phyloP scores from a whole-genome alignment of 768 basidiomycete genomes.

The Lyophyllum semitale region DNA sequence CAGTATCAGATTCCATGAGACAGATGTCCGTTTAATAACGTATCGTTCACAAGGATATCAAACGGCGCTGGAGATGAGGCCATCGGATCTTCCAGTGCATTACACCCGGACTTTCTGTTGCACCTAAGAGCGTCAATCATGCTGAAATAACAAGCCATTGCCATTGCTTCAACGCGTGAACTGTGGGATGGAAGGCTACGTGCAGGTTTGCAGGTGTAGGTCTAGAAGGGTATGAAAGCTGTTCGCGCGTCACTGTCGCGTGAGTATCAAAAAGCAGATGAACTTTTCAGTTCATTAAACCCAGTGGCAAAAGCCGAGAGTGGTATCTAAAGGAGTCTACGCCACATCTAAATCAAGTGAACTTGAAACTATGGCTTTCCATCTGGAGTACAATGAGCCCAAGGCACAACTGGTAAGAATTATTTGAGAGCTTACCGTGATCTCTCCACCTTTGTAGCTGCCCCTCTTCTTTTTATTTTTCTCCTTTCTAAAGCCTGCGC shows the following conservation, averaged over 20 bases:
- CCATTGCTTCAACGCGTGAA: conserved; percentile 8
- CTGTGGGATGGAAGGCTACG: conserved; percentile 1
- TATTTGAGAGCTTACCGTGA: conserved; percentile 63
- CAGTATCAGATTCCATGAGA: not conserved
- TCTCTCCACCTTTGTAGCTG: conserved; percentile 92
- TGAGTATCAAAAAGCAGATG: not conserved
- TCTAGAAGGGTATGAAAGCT: not conserved
- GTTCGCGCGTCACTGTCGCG: not conserved
- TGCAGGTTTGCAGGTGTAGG: not conserved
- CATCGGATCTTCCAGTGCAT: conserved; percentile 7
- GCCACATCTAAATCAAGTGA: conserved; percentile 33
- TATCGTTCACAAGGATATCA: conserved; percentile 7
- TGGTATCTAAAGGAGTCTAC: conserved; percentile 6
- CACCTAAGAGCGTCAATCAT: too few species aligned
- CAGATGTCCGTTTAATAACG: conserved; percentile 1
- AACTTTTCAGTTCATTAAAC: not conserved
- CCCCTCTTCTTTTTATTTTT: conserved; percentile 99
- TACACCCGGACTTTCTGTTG: conserved; percentile 9
- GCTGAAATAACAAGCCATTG: conserved; percentile 1
- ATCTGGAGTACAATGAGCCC: conserved; percentile 44
- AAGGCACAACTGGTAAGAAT: not conserved
- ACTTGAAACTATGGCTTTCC: conserved; percentile 87
- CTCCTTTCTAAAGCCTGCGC: conserved; percentile 95
- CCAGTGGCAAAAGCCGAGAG: not conserved
- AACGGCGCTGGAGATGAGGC: not conserved